Percentiles rank a stretch among this genome's conserved stretches.
These are phyloP conservation scores for Botrytis sinoallii DNA, from an alignment of 2,329 filamentous ascomycete genomes.

Conservation along the genomic window DNA sequence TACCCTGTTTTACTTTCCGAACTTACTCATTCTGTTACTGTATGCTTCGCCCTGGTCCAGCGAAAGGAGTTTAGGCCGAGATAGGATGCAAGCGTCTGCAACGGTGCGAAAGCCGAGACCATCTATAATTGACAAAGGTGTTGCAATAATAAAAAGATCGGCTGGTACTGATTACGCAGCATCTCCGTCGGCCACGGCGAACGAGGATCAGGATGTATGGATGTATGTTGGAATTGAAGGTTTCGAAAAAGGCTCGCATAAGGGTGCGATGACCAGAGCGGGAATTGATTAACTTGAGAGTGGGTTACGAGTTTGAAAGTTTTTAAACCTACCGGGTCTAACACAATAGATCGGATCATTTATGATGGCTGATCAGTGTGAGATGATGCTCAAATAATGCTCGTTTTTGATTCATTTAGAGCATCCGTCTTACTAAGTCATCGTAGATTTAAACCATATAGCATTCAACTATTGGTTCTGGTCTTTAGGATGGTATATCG, in stretches of 20 bases:
- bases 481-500: background rate
- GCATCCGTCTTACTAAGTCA: background rate
- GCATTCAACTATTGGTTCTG: background rate
- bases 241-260: slow-evolving; percentile 11
- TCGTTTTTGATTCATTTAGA: background rate
- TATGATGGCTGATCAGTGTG: slow-evolving; percentile 5
- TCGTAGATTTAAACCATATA: background rate
- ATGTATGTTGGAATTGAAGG: background rate
- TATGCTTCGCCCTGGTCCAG: slow-evolving; percentile 5
- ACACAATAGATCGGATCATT: background rate
- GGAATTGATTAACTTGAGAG: slow-evolving; percentile 5
- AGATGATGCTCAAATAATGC: slow-evolving; percentile 3
- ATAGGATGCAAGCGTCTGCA: slow-evolving; percentile 28
- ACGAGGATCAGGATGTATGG: slow-evolving; percentile 22
- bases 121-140: background rate
- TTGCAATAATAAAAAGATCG: slow-evolving; percentile 3
- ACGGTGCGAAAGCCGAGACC: slow-evolving; percentile 22
- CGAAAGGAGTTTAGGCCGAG: slow-evolving; percentile 20
- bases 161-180: background rate
- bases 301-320: background rate
- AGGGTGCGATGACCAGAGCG: slow-evolving; percentile 3
- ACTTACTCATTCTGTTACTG: background rate
- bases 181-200: slow-evolving; percentile 12
- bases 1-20: slow-evolving; percentile 5
- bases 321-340: background rate